Percentiles rank a stretch among this genome's conserved stretches.
Evolutionary conservation across 306 rosid species (phyloP).

Genomic region (Begonia masoniana): DNA sequence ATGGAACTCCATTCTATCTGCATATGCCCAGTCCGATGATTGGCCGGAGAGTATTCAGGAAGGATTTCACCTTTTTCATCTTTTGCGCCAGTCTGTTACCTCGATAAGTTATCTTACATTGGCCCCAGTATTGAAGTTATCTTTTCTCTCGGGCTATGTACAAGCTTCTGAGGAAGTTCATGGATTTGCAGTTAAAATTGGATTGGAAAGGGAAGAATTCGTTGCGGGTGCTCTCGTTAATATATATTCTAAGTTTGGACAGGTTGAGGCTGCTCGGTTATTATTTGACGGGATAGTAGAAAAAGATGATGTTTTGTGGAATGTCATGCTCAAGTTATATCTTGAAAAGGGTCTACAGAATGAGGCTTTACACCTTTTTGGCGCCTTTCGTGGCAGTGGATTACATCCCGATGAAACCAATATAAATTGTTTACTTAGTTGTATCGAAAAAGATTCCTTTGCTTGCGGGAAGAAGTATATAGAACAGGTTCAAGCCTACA

Average conservation of each 20-base stretch:
- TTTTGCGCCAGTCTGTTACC: slow-evolving; percentile 34
- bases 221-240: slow-evolving; percentile 63
- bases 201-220: slow-evolving; percentile 50
- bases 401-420: slow-evolving; percentile 34
- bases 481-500: slow-evolving; percentile 58
- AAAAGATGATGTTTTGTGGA: slow-evolving; percentile 66
- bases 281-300: slow-evolving; percentile 58
- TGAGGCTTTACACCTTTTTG: slow-evolving; percentile 39
- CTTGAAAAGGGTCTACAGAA: slow-evolving; percentile 29
- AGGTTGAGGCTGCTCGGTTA: slow-evolving; percentile 41
- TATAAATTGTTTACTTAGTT: slow-evolving; percentile 33
- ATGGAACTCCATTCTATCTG: slow-evolving; percentile 71
- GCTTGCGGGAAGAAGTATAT: slow-evolving; percentile 17
- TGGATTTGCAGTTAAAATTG: slow-evolving; percentile 55
- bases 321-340: slow-evolving; percentile 66
- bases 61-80: slow-evolving; percentile 43
- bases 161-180: slow-evolving; percentile 53
- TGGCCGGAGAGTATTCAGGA: slow-evolving; percentile 15
- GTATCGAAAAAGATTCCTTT: slow-evolving; percentile 21
- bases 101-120: slow-evolving; percentile 42
- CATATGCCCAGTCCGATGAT: slow-evolving; percentile 31
- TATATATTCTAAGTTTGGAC: slow-evolving; percentile 39
- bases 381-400: slow-evolving; percentile 46
- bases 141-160: slow-evolving; percentile 24
- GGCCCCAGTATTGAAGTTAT: slow-evolving; percentile 60